Evolutionary conservation across 192 early-diverging fungal genomes (phyloP).

Genomic region (Mycoemilia scoparia): DNA sequence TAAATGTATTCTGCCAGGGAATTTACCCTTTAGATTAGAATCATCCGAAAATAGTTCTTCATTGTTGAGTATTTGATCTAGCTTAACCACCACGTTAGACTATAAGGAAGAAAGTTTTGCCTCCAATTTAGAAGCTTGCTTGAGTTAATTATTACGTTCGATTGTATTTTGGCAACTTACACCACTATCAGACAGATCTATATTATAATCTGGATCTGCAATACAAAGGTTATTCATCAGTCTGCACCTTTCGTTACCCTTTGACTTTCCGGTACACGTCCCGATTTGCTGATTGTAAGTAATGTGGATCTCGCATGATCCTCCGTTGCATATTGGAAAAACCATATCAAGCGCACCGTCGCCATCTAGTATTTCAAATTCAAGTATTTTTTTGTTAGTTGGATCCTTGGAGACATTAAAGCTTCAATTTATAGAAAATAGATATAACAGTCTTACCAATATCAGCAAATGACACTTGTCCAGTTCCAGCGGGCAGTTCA

Average conservation of each 20-base stretch:
- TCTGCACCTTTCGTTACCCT: constrained; percentile 33
- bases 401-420: constrained; percentile 4
- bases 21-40: too few relatives aligned
- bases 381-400: not conserved
- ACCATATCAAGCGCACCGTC: constrained; percentile 78
- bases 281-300: constrained; percentile 70
- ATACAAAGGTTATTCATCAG: constrained; percentile 49
- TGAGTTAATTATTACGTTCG: too few relatives aligned
- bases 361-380: too few relatives aligned
- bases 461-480: constrained; percentile 76
- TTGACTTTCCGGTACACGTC: constrained; percentile 36
- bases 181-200: constrained; percentile 13
- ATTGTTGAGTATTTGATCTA: too few relatives aligned
- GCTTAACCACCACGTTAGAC: too few relatives aligned
- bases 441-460: constrained; percentile 25
- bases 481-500: constrained; percentile 41
- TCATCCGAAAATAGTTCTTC: too few relatives aligned
- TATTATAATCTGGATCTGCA: constrained; percentile 49
- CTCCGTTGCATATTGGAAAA: constrained; percentile 40
- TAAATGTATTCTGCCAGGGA: too few relatives aligned
- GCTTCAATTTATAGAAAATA: too few relatives aligned
- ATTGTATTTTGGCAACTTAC: constrained; percentile 11
- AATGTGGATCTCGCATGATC: constrained; percentile 47
- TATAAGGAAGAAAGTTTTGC: too few relatives aligned
- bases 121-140: too few relatives aligned